Base-by-base conservation (phyloP, 768 basidiomycete species). In the Leucocoprinus leucothites region DNA sequence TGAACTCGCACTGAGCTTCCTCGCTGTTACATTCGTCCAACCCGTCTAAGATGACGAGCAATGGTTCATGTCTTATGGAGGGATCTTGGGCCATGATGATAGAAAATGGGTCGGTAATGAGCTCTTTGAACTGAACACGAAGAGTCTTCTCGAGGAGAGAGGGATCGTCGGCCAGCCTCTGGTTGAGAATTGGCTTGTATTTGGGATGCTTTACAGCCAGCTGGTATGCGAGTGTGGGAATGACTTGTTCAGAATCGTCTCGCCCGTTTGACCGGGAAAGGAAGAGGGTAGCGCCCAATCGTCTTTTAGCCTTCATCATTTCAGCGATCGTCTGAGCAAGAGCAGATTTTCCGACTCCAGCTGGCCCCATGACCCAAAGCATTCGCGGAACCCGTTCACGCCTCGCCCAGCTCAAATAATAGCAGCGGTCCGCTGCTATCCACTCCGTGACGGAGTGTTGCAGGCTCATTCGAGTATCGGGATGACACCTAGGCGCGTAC, bases 321-420 rank as follows among this genome's bases (percentile, higher is more conserved):
- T 51, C 50, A 3, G 38, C 50, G n/a, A 41, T 9, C 2, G 24
- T 41, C 38, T 40, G 40, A 3, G 50, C 40, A n/a, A 51, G 36
- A 9, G 50, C 50, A 19, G 50, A 51, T 16, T 51, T 51, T n/a
- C 40, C 50, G 8, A 41, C 38, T 5, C 50, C 48, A 24, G 48
- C 35, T 6, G 48, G 21, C 3, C 48, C 48, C 14, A 36, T 3
- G 19, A 38, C 4, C 38, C 50, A 51, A 14, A 51, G 22, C 38
- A 51, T 24, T 5, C 31, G 31, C 31, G n/a, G n/a, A n/a, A n/a
- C n/a, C n/a, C n/a, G n/a, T n/a, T n/a, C n/a, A n/a, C n/a, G n/a
- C n/a, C n/a, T n/a, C n/a, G n/a, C n/a, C n/a, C n/a, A n/a, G n/a
- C n/a, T n/a, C n/a, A n/a, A n/a, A n/a, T n/a, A n/a, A n/a, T n/a